These are phyloP conservation scores for Lyophyllum shimeji DNA, from an alignment of 768 basidiomycete genomes.

Conservation along the genomic window DNA sequence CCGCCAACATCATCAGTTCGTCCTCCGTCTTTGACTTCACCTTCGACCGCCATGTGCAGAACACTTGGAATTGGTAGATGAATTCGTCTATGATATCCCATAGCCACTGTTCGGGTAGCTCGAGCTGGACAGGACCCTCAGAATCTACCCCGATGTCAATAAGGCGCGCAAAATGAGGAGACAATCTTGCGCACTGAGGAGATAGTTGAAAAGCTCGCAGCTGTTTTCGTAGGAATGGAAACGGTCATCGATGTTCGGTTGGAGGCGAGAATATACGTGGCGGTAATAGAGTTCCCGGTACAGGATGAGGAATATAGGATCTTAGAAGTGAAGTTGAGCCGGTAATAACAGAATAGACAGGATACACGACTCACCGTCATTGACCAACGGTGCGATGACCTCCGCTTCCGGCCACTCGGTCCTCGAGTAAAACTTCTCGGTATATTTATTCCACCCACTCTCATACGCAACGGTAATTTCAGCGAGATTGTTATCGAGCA, in stretches of 20 bases:
- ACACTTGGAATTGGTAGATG: conserved; percentile 98
- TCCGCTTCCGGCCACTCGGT: conserved; percentile 98
- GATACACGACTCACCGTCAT: conserved; percentile 63
- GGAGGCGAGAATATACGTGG: conserved; percentile 93
- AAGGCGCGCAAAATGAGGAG: background rate
- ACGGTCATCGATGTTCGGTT: conserved; percentile 95
- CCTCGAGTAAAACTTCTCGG: conserved; percentile 92
- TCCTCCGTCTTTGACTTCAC: conserved; percentile 86
- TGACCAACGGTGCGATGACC: conserved; percentile 89
- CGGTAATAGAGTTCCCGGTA: conserved; percentile 96
- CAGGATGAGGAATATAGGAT: conserved; percentile 93
- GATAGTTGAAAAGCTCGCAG: conserved; percentile 97
- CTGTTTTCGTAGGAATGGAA: conserved; percentile 98
- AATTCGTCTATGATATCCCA: conserved; percentile 99
- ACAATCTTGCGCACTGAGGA: conserved; percentile 67
- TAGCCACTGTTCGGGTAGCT: conserved; percentile 96
- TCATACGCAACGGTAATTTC: conserved; percentile 95
- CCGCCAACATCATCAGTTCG: conserved; percentile 79
- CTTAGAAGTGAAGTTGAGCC: conserved; percentile 32
- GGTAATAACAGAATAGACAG: background rate
- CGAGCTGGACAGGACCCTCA: conserved; percentile 89
- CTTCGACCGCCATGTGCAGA: conserved; percentile 89
- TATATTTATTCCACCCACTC: conserved; percentile 95
- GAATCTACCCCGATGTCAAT: conserved; percentile 57
- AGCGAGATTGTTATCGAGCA: conserved; percentile 84